Evolutionary conservation across 306 rosid species (phyloP), one percentile per base, ranked within the genome.

Genomic region (Castanospermum australe): DNA sequence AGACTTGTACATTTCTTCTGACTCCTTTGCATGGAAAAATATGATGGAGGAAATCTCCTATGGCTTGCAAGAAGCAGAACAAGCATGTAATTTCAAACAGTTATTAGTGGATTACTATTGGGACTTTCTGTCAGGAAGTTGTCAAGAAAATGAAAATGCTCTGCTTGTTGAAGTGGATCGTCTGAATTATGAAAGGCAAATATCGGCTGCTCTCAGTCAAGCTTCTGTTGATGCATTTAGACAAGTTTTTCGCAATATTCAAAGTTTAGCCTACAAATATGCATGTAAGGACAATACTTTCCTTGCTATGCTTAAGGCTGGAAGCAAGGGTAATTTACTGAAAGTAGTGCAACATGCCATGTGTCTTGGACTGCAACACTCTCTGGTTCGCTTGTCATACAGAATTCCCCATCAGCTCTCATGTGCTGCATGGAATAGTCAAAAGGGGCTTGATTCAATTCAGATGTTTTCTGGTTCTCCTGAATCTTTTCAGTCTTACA

Each of bases 281-380:
- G 92, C 91, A 8, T 47, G 79, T 54, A 84, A 51, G 76, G 90
- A 85, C 56, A 93, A 95, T 79, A 60, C 93, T 33, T 82, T 95
- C 35, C 84, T 95, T 51, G 55, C 89, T n/a, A 95, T 95, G 98
- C 67, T 83, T 38, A 95, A 89, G 87, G 96, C 99, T 72, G 99
- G 99, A 84, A 95, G 99, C 90, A 95, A 95, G 89, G 98, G 99
- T 76, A 95, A 91, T 77, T 69, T 95, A 76, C 72, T 89, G 83
- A 95, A 86, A 83, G 65, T 95, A 81, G 97, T 87, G 72, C 99
- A 93, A 59, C 98, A 95, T 25, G 62, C 92, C 88, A 87, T 95
- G 99, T 95, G 99, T 47, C 94, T 95, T 67, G 99, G 98, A 64
- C 81, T 93, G 90, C 98, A 91, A 83, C 90, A 93, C 83, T 95